phyloP scores from a whole-genome alignment of 306 rosid species.

The Cicer cuneatum region DNA sequence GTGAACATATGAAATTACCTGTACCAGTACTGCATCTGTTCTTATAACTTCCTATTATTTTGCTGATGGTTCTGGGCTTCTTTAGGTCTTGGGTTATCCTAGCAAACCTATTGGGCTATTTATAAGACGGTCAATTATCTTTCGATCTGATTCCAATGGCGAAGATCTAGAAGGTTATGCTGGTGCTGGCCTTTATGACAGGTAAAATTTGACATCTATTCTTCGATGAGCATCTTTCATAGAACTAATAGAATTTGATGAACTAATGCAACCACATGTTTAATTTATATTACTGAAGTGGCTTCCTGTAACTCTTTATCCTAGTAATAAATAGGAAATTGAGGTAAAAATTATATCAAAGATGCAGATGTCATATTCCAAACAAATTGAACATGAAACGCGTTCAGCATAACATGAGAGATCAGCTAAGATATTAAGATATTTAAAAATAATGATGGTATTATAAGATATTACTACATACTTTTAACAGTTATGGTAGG shows the following conservation, averaged over 20 bases:
- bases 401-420: background rate
- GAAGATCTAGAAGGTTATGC: conserved; percentile 99
- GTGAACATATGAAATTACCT: conserved; percentile 8
- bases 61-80: conserved; percentile 42
- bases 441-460: background rate
- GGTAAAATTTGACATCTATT: conserved; percentile 54
- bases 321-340: conserved; percentile 26
- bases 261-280: background rate
- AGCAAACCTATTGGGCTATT: conserved; percentile 95
- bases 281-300: conserved; percentile 30
- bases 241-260: conserved; percentile 22
- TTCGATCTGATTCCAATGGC: conserved; percentile 97
- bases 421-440: background rate
- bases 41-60: conserved; percentile 30
- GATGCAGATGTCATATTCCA: background rate
- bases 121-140: conserved; percentile 78
- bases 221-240: conserved; percentile 12
- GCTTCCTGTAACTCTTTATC: background rate
- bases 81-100: conserved; percentile 93
- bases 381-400: conserved; percentile 27
- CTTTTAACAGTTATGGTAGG: background rate
- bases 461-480: background rate
- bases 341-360: conserved; percentile 15
- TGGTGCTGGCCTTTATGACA: conserved; percentile 98
- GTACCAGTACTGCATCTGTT: conserved; percentile 26